A percentile compares a stretch with the other conserved stretches of the same genome.
These are phyloP conservation scores for Scheffersomyces stipitis DNA, from an alignment of 805 yeast genomes.

Conservation along the genomic window DNA sequence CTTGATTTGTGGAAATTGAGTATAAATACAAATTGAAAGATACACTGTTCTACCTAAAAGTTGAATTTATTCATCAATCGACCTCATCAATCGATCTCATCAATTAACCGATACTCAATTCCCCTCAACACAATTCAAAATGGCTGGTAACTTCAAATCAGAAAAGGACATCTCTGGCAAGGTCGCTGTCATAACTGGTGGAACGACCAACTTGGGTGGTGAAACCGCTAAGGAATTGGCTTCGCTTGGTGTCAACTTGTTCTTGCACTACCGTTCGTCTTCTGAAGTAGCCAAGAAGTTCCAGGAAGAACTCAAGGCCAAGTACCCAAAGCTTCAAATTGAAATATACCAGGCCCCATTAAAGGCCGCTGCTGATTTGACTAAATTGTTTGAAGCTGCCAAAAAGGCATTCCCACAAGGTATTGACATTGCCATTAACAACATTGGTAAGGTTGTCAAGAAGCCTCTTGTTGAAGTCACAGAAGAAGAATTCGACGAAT, in stretches of 20 bases:
- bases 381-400: conserved; percentile 47
- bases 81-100: too few species aligned
- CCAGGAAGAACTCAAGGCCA: conserved; percentile 31
- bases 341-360: conserved; percentile 44
- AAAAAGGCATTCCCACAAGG: conserved; percentile 43
- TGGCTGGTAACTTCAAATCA: neutral
- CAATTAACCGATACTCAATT: too few species aligned
- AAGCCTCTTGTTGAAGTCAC: conserved; percentile 54
- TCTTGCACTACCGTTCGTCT: conserved; percentile 57
- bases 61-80: too few species aligned
- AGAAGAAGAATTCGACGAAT: conserved; percentile 53
- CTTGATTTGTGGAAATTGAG: too few species aligned
- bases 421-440: conserved; percentile 64
- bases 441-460: conserved; percentile 66
- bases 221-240: conserved; percentile 56
- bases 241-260: conserved; percentile 50
- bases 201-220: conserved; percentile 61
- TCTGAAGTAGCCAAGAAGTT: conserved; percentile 34
- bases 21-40: too few species aligned
- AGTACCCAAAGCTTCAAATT: conserved; percentile 40
- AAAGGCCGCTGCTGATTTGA: conserved; percentile 40
- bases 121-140: neutral
- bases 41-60: too few species aligned
- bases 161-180: conserved; percentile 38
- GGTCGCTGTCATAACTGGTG: conserved; percentile 58